Percentiles rank a stretch among this genome's conserved stretches.
Conservation (phyloP, 148 eudicot species). For the Dysphania ambrosioides region DNA sequence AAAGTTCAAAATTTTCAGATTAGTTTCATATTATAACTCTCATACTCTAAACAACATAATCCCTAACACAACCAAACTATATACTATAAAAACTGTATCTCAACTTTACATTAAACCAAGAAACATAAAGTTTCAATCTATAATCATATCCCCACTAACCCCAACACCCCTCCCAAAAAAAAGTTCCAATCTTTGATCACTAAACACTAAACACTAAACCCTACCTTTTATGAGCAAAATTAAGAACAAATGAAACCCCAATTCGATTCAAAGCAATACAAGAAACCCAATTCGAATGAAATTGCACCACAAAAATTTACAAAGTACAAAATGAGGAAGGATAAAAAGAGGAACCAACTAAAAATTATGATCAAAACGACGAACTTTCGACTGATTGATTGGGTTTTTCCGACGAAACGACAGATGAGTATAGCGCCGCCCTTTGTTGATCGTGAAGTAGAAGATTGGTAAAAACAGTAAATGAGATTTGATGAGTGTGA, state of each 20-base stretch:
- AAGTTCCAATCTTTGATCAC: neutral
- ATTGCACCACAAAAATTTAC: too few species aligned
- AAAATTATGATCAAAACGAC: constrained; percentile 18
- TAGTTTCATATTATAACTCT: neutral
- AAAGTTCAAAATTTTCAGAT: neutral
- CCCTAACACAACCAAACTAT: neutral
- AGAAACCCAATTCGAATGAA: too few species aligned
- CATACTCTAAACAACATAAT: neutral
- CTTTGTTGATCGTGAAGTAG: neutral
- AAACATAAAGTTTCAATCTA: too few species aligned
- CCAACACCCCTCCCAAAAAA: constrained; percentile 6
- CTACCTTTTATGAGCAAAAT: constrained; percentile 17
- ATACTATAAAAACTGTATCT: too few species aligned
- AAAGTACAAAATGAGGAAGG: neutral
- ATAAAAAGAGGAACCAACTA: constrained; percentile 21
- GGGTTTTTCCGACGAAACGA: neutral
- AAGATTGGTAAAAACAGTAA: neutral
- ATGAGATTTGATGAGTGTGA: neutral
- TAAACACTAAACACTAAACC: neutral
- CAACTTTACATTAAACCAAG: too few species aligned
- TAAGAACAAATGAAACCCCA: neutral
- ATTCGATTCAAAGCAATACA: constrained; percentile 7
- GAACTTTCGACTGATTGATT: constrained; percentile 29
- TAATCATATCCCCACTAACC: too few species aligned
- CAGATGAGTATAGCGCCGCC: neutral